A percentile compares a stretch with the other conserved stretches of the same genome.
phyloP scores from a whole-genome alignment of 2,329 filamentous ascomycete genomes.

The Fusarium incarnatum region DNA sequence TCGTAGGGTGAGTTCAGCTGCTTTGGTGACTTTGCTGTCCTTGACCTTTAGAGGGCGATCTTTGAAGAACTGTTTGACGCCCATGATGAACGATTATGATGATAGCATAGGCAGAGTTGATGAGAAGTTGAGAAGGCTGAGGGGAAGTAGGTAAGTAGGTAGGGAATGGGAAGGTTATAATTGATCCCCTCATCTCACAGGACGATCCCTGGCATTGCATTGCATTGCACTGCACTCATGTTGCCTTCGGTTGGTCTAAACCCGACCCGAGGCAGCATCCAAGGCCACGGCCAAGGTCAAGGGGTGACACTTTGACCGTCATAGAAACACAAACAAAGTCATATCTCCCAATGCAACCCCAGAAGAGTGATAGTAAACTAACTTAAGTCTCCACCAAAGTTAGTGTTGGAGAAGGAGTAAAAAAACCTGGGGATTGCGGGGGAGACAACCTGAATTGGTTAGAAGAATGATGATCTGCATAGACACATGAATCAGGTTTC shows the following conservation, averaged over 20 bases:
- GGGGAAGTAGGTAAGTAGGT: neutral
- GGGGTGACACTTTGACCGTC: conserved; percentile 15
- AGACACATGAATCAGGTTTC: conserved; percentile 27
- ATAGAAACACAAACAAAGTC: conserved; percentile 6
- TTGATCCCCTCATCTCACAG: conserved; percentile 2
- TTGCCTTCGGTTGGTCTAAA: conserved; percentile 24
- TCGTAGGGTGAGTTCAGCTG: conserved; percentile 70
- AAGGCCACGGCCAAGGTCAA: neutral
- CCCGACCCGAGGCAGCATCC: conserved; percentile 31
- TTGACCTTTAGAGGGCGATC: conserved; percentile 59
- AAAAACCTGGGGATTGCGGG: conserved; percentile 38
- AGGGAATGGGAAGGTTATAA: conserved; percentile 1
- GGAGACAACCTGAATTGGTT: conserved; percentile 8
- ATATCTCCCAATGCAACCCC: conserved; percentile 20
- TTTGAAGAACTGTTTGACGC: conserved; percentile 58
- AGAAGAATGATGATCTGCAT: conserved; percentile 14
- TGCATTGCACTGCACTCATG: neutral
- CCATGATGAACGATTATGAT: conserved; percentile 51
- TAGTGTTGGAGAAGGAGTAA: conserved; percentile 35
- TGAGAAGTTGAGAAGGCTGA: neutral
- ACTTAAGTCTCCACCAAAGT: neutral
- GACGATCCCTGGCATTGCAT: neutral
- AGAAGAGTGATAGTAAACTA: conserved; percentile 25
- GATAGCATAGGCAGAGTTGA: neutral
- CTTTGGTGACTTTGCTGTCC: conserved; percentile 56